Evolutionary conservation across 1,284 basidiomycete genomes (phyloP).

Genomic region (Boletus semigastroideus): DNA sequence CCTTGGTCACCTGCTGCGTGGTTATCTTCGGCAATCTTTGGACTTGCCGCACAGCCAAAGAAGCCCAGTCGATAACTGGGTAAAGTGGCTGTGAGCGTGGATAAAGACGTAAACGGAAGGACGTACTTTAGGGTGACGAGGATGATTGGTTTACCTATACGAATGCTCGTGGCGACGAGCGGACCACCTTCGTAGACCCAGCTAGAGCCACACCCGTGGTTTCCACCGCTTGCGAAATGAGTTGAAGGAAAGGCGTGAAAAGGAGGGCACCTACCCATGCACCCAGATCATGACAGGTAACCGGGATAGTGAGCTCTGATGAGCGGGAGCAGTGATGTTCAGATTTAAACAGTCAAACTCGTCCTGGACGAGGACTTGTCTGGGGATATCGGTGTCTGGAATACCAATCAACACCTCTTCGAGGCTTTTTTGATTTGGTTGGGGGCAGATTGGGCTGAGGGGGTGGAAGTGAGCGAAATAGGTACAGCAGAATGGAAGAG

Average conservation of each 20-base stretch:
- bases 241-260: constrained; percentile 8
- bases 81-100: constrained; percentile 13
- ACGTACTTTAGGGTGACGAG: constrained; percentile 75
- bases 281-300: constrained; percentile 79
- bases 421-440: constrained; percentile 44
- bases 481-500: neutral
- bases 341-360: constrained; percentile 77
- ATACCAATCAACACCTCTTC: constrained; percentile 66
- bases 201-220: constrained; percentile 67
- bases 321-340: constrained; percentile 71
- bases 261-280: constrained; percentile 56
- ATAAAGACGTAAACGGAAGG: constrained; percentile 17
- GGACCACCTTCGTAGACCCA: constrained; percentile 74
- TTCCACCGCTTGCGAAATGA: constrained; percentile 52
- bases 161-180: constrained; percentile 64
- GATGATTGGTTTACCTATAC: constrained; percentile 60
- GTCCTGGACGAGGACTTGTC: constrained; percentile 57
- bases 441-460: constrained; percentile 72
- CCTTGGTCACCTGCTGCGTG: constrained; percentile 59
- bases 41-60: constrained; percentile 68
- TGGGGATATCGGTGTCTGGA: constrained; percentile 50
- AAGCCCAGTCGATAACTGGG: constrained; percentile 71
- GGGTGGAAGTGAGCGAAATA: constrained; percentile 4
- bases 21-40: constrained; percentile 65
- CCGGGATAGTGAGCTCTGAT: constrained; percentile 46